phyloP scores from a whole-genome alignment of 2,329 filamentous ascomycete genomes.

The Microdochium nivale region DNA sequence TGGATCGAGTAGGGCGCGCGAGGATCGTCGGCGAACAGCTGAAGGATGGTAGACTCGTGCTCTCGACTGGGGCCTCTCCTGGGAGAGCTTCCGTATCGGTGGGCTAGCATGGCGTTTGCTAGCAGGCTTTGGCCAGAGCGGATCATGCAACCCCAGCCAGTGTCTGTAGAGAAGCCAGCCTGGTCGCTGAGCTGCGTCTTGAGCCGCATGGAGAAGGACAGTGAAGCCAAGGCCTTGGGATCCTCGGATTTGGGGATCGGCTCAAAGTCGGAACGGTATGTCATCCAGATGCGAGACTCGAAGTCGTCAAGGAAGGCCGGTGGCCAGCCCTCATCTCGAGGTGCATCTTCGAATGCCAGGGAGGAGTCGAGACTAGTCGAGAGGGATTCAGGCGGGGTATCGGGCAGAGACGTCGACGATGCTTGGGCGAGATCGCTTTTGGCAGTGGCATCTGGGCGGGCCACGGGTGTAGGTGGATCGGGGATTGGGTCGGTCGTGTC shows the following conservation, averaged over 20 bases:
- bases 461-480: constrained; percentile 4
- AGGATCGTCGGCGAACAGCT: constrained; percentile 80
- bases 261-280: constrained; percentile 81
- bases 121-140: constrained; percentile 88
- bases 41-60: constrained; percentile 64
- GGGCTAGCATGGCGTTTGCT: constrained; percentile 70
- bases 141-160: constrained; percentile 99
- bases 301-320: constrained; percentile 82
- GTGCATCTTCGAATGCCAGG: constrained; percentile 36
- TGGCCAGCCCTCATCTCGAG: constrained; percentile 63
- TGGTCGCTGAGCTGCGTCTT: constrained; percentile 73
- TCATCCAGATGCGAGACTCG: constrained; percentile 91
- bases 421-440: constrained; percentile 5
- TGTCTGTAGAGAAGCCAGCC: constrained; percentile 81
- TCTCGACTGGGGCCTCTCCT: constrained; percentile 48
- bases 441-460: constrained; percentile 3
- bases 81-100: constrained; percentile 63
- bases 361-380: constrained; percentile 44
- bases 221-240: constrained; percentile 57
- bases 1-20: constrained; percentile 90
- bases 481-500: constrained; percentile 8
- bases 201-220: constrained; percentile 79
- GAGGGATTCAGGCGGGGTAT: constrained; percentile 38
- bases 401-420: constrained; percentile 21
- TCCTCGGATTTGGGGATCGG: constrained; percentile 73